Evolutionary conservation across 1,284 basidiomycete species (phyloP), one percentile per base, ranked within the genome.

Genomic region (Blastosporella zonata): DNA sequence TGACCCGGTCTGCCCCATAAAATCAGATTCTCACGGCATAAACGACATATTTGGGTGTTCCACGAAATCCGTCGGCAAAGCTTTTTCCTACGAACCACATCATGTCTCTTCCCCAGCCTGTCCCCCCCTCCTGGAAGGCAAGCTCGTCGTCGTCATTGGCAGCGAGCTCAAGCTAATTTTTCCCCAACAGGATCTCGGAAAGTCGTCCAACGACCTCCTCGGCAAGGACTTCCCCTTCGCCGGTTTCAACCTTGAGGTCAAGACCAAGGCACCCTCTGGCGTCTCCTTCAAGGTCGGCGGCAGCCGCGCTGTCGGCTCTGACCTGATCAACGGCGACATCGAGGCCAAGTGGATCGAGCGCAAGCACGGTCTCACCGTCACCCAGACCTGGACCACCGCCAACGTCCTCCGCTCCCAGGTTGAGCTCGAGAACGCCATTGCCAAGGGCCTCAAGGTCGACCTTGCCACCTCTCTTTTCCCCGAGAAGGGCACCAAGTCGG

Each of bases 341-440:
- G 94, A 97, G 82, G 88, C 84, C 69, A 96, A 95, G 75, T 93
- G 87, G 76, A 67, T 78, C 64, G 87, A 95, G 79, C 82, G 81
- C 77, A 84, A 86, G 73, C 90, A 94, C 69, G 93, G 94, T 58
- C 77, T 97, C 64, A 85, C 84, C 66, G 77, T 95, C 75, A 96
- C 94, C 62, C 84, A 94, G 74, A 83, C 89, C 52, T 99, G 97
- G 97, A 93, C 93, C 52, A 97, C 95, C 64, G 69, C 84, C 68
- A 97, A 97, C 77, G 72, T 89, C 65, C 87, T 98, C 73, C 87
- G 87, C 72, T 90, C 89, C 63, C 85, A 91, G 72, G 73, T 99
- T 59, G 97, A 99, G 81, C 79, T 98, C 65, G 95, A 98, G 74
- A 96, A 97, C 82, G 89, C 95, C 76, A 85, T 99, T 66, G 93